Evolutionary conservation across 371 early-diverging fungal species (phyloP).

Genomic region (Rhizopus sp.): DNA sequence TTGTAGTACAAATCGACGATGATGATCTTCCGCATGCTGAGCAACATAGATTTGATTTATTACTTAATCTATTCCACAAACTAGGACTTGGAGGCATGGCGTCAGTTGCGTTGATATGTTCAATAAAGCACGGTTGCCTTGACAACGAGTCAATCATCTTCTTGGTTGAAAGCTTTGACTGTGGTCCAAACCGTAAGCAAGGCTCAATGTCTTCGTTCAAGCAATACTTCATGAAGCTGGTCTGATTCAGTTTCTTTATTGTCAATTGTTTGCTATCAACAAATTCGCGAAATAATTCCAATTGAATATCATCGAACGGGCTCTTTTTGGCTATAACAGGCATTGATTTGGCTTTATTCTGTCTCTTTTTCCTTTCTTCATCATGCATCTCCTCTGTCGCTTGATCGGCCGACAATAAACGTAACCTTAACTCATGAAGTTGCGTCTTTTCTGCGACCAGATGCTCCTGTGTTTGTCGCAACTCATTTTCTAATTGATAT

Average conservation of each 20-base stretch:
- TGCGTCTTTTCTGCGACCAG: constrained; percentile 69
- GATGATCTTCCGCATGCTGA: constrained; percentile 78
- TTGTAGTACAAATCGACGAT: constrained; percentile 5
- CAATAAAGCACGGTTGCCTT: constrained; percentile 74
- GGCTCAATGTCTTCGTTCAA: constrained; percentile 78
- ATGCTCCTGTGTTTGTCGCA: constrained; percentile 61
- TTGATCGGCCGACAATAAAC: constrained; percentile 16
- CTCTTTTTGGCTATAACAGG: constrained; percentile 9
- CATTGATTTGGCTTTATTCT: constrained; percentile 22
- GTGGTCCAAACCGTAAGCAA: constrained; percentile 88
- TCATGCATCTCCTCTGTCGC: not conserved
- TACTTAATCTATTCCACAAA: constrained; percentile 21
- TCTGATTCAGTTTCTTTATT: constrained; percentile 67
- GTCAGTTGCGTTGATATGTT: constrained; percentile 50
- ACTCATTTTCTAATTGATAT: constrained; percentile 53
- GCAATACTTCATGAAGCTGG: constrained; percentile 73
- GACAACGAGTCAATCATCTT: constrained; percentile 82
- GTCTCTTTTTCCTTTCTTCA: constrained; percentile 5
- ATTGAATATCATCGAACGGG: constrained; percentile 61
- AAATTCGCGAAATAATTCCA: constrained; percentile 82
- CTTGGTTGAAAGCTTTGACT: constrained; percentile 77
- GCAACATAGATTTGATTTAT: constrained; percentile 57
- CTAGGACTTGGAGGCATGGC: constrained; percentile 21
- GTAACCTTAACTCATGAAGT: constrained; percentile 67
- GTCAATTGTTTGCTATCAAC: constrained; percentile 52